Percentiles rank a stretch among this genome's conserved stretches.
Conservation (phyloP, 257 asterid genomes). For the Lavandula angustifolia region DNA sequence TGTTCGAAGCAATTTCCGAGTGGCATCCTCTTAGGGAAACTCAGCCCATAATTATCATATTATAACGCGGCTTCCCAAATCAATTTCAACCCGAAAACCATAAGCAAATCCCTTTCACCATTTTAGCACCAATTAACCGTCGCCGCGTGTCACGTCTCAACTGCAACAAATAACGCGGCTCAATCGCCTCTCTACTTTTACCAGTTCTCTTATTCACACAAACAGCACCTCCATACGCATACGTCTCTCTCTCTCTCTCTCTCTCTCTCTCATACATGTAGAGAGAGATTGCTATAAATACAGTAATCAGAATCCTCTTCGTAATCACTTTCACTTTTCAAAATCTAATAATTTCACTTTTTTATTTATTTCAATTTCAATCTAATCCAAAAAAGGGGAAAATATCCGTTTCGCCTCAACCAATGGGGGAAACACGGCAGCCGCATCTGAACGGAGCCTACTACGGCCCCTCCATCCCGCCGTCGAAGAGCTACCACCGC, state of each 20-base stretch:
- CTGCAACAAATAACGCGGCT: slow-evolving; percentile 16
- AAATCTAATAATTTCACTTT: neutral
- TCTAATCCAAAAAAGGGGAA: neutral
- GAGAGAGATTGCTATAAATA: slow-evolving; percentile 4
- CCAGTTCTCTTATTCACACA: slow-evolving; percentile 32
- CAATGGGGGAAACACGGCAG: slow-evolving; percentile 37
- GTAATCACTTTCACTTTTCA: neutral
- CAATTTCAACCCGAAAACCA: neutral
- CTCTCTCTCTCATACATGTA: neutral
- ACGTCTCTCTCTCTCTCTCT: neutral
- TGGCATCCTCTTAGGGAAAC: neutral
- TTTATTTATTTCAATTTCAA: neutral
- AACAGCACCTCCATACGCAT: neutral
- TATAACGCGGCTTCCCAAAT: slow-evolving; percentile 37
- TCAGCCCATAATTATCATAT: neutral
- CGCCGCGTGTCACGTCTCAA: slow-evolving; percentile 17
- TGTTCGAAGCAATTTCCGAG: no score
- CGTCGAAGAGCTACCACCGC: slow-evolving; percentile 57
- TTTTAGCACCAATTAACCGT: neutral
- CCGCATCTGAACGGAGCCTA: slow-evolving; percentile 75
- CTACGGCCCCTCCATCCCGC: slow-evolving; percentile 88
- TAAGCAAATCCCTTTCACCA: neutral
- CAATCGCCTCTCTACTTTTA: slow-evolving; percentile 13
- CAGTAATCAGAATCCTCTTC: slow-evolving; percentile 11
- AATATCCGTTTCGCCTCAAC: slow-evolving; percentile 1